A percentile compares a stretch with the other conserved stretches of the same genome.
Conservation (phyloP, 495 filamentous ascomycete species). For the Xylona heveae region DNA sequence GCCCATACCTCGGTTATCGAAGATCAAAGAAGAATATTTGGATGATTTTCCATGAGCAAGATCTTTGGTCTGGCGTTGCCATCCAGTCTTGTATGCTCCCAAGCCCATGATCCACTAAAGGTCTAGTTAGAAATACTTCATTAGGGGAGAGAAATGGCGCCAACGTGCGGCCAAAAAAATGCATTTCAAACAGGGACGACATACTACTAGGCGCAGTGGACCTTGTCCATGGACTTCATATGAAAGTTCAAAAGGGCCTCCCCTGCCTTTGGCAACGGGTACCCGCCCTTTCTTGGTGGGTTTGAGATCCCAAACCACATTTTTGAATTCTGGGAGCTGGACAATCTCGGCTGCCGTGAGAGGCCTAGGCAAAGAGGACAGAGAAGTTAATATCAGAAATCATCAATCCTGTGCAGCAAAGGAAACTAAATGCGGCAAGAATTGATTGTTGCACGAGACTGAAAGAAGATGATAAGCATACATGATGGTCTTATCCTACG, state of each 20-base stretch:
- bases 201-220: slow-evolving; percentile 44
- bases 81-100: slow-evolving; percentile 36
- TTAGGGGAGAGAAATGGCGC: not conserved
- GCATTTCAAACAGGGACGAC: slow-evolving; percentile 12
- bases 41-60: slow-evolving; percentile 48
- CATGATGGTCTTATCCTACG: too few species aligned
- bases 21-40: slow-evolving; percentile 46
- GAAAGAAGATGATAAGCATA: too few species aligned
- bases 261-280: slow-evolving; percentile 39
- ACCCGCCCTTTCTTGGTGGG: slow-evolving; percentile 32
- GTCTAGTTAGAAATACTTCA: slow-evolving; percentile 1
- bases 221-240: slow-evolving; percentile 68
- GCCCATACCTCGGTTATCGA: slow-evolving; percentile 61
- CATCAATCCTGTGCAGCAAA: too few species aligned
- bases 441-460: too few species aligned
- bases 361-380: slow-evolving; percentile 10
- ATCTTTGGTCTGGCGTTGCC: slow-evolving; percentile 58
- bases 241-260: slow-evolving; percentile 46
- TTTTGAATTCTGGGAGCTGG: slow-evolving; percentile 26
- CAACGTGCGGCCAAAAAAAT: slow-evolving; percentile 1
- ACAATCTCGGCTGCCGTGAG: slow-evolving; percentile 23
- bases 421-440: too few species aligned
- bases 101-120: slow-evolving; percentile 41
- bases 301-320: slow-evolving; percentile 40
- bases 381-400: too few species aligned